These are phyloP conservation scores for Ceratobasidium sp. DNA, from an alignment of 1,284 basidiomycete species.

Conservation along the genomic window DNA sequence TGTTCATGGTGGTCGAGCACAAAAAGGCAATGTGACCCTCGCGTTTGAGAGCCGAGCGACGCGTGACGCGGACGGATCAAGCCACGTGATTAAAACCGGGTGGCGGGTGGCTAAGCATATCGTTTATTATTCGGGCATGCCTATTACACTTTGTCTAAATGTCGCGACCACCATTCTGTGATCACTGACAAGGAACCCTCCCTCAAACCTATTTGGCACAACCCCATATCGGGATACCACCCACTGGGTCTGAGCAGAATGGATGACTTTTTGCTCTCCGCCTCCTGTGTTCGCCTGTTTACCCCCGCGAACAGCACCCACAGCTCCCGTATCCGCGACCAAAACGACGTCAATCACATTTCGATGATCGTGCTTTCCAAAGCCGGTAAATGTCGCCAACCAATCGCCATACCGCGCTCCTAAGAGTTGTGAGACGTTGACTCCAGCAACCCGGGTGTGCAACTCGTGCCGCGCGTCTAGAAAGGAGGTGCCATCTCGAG, in stretches of 20 bases:
- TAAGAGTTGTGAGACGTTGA: conserved; percentile 25
- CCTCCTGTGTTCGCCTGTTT: not conserved
- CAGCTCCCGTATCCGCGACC: conserved; percentile 29
- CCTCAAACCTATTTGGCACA: conserved; percentile 34
- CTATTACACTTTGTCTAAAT: conserved; percentile 27
- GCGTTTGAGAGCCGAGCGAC: conserved; percentile 8
- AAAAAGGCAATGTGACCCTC: conserved; percentile 5
- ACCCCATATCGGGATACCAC: conserved; percentile 32
- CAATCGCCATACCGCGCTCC: conserved; percentile 39
- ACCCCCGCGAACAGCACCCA: not conserved
- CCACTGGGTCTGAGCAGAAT: conserved; percentile 19
- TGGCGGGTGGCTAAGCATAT: conserved; percentile 16
- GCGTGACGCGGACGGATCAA: conserved; percentile 44
- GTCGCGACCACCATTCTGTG: conserved; percentile 38
- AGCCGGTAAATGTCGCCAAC: conserved; percentile 36
- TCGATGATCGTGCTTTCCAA: conserved; percentile 30
- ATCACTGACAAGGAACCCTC: conserved; percentile 38
- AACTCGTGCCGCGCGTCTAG: conserved; percentile 28
- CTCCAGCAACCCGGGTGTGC: conserved; percentile 15
- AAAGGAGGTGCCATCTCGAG: not conserved
- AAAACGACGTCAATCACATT: conserved; percentile 37
- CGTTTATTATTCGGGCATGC: conserved; percentile 22
- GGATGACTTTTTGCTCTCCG: conserved; percentile 8
- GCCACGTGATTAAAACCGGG: conserved; percentile 25
- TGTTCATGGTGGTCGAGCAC: conserved; percentile 34